phyloP scores from a whole-genome alignment of 495 filamentous ascomycete species.

The Lasiosphaeris hirsuta region DNA sequence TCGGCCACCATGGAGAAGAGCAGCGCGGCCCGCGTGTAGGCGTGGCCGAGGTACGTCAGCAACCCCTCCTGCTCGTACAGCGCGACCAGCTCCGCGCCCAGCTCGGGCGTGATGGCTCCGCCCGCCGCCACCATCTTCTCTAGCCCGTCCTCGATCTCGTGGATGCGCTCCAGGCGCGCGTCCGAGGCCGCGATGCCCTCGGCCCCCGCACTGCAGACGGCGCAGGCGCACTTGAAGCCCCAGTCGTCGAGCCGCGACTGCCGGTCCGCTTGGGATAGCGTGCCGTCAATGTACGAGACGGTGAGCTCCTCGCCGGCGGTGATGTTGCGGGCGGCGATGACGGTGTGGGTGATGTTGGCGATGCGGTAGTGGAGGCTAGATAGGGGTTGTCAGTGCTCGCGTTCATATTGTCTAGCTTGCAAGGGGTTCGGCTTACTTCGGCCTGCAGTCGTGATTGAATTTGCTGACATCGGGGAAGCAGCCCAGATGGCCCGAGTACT shows the following conservation, averaged over 20 bases:
- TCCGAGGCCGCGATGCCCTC: conserved; percentile 30
- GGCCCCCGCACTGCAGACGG: conserved; percentile 28
- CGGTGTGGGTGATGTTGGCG: conserved; percentile 36
- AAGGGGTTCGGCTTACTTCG: conserved; percentile 33
- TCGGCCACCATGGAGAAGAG: conserved; percentile 41
- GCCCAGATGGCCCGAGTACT: conserved; percentile 32
- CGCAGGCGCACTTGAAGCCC: conserved; percentile 42
- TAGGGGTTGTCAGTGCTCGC: neutral
- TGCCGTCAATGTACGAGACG: conserved; percentile 39
- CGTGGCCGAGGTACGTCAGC: conserved; percentile 34
- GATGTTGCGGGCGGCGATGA: conserved; percentile 40
- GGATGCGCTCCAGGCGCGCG: conserved; percentile 32
- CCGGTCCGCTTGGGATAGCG: conserved; percentile 27
- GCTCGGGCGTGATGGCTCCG: conserved; percentile 29
- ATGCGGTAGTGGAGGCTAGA: conserved; percentile 40
- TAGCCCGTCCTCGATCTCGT: conserved; percentile 32
- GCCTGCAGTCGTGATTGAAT: conserved; percentile 45
- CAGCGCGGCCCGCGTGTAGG: conserved; percentile 41
- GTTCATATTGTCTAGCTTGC: neutral
- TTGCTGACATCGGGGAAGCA: conserved; percentile 35
- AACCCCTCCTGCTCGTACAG: conserved; percentile 37
- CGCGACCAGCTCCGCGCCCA: conserved; percentile 30
- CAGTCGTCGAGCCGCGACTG: conserved; percentile 32
- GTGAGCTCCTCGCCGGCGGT: conserved; percentile 38
- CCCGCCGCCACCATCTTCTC: conserved; percentile 28